Evolutionary conservation across 2,329 filamentous ascomycete genomes (phyloP).

Genomic region (Microsporum audouinii): DNA sequence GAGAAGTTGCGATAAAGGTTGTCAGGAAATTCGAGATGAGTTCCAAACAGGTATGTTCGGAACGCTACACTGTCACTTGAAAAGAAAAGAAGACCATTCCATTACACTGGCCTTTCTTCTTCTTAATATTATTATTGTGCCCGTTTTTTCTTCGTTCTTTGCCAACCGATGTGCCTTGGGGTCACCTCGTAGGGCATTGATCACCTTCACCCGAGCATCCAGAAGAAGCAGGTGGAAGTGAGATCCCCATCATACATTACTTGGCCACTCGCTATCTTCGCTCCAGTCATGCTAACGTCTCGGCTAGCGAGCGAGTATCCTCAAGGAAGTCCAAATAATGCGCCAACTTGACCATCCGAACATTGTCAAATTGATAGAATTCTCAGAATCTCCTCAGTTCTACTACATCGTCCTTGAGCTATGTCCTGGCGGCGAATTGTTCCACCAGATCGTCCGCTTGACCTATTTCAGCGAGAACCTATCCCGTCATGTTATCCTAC

Average conservation of each 20-base stretch:
- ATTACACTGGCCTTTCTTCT: not conserved
- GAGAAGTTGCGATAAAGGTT: constrained; percentile 92
- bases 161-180: constrained; percentile 5
- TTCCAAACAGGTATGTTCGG: constrained; percentile 75
- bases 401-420: constrained; percentile 97
- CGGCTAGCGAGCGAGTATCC: constrained; percentile 59
- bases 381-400: constrained; percentile 85
- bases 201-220: constrained; percentile 92
- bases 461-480: constrained; percentile 98
- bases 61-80: constrained; percentile 12
- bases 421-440: constrained; percentile 88
- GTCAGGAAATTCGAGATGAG: constrained; percentile 99
- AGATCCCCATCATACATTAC: constrained; percentile 38
- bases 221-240: constrained; percentile 84
- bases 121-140: constrained; percentile 9
- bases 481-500: constrained; percentile 83
- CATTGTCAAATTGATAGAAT: constrained; percentile 86
- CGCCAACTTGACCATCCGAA: constrained; percentile 92
- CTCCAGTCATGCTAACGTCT: constrained; percentile 6
- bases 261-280: constrained; percentile 21
- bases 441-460: constrained; percentile 95
- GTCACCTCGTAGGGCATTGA: constrained; percentile 62
- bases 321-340: constrained; percentile 99
- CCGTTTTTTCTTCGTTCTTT: constrained; percentile 11
- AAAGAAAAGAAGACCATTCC: not conserved